Base-by-base conservation (phyloP, 1,139 yeast genomes). In the Candida tetrigidarum region DNA sequence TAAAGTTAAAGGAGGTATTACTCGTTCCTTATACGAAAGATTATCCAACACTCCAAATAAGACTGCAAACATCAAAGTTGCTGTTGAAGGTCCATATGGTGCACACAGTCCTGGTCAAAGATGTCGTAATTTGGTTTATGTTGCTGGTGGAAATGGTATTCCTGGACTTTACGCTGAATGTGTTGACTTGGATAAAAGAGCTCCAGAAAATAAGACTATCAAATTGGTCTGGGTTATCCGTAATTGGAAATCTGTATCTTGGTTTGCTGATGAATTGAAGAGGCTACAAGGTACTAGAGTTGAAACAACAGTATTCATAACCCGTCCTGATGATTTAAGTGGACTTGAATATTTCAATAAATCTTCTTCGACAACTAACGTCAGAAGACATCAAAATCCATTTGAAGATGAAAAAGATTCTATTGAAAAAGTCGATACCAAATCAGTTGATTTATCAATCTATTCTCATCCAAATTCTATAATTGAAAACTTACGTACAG, bases 81-180 rank as follows among this genome's bases (percentile, higher is more conserved):
- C 18, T 55, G 60, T 12, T 53, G 60, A 19, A 44, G 53, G 20
- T 1, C 76, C 77, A 6, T 72, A 72, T 47, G 76, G 76, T 8
- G 68, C 66, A 59, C 38, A 46, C 67, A n/a, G 59, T 7, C 57
- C 63, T 15, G 66, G 64, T 23, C 52, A 54, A 16, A 59, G 57
- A 38, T 64, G 63, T 45, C 60, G 66, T 41, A 58, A 63, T 33
- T 64, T 67, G 5, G 62, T 66, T 2, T 66, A 62, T 46, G 47
- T 68, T 37, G 72, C 74, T 35, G 73, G 74, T 15, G 74, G 74
- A 32, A 67, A 64, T 46, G 74, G 74, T 41, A 66, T 69, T 29
- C 71, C 74, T 3, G 74, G 81, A 14, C 63, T 71, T 23, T 67
- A 62, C 49, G 64, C 72, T 4, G 76, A 72, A 51, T 71, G 64